Evolutionary conservation across 106 monocot genomes (phyloP), one percentile per base, ranked within the genome.

Genomic region (Acorus calamus): DNA sequence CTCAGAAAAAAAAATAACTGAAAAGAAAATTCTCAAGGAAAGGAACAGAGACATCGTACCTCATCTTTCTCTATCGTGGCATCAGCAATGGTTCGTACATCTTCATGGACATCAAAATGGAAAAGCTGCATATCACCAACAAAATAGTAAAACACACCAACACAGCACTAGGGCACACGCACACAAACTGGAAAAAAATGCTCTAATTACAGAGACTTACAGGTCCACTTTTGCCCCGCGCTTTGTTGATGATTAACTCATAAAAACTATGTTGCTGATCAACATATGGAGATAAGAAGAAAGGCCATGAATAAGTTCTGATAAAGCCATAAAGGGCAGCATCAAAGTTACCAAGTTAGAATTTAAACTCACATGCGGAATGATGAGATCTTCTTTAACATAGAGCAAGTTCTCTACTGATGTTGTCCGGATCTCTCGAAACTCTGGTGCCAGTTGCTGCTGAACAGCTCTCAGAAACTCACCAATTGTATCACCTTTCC

Each of bases 201-300:
- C 28, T 4, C 8, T 42, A 63, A 66, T 7, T 7, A 59, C 57
- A 8, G 57, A 68, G 57, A 28, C 79, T 79, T 88, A 98, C 98
- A 77, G 98, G 98, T 81, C 98, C 98, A 98, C 98, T 98, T 83
- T 98, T 98, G 50, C 98, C 98, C 70, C 92, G 84, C 66, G 98
- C 98, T 80, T 98, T 98, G 70, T 98, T 96, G 67, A 98, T 76
- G 50, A 98, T 98, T 51, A 98, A 69, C 67, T 98, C 98, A 56
- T 98, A 98, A 73, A 98, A 98, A 70, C 88, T 88, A 74, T 98
- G 92, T 92, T 98, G 98, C 92, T 98, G 87, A 71, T 14, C 41
- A 56, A 65, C 4, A 10, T 41, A 43, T 65, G 42, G 47, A 67
- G 46, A 45, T 10, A 11, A 14, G 41, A 55, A 41, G 57, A 73